Conservation (phyloP, 2,329 filamentous ascomycete species). For the Nigrospora oryzae region DNA sequence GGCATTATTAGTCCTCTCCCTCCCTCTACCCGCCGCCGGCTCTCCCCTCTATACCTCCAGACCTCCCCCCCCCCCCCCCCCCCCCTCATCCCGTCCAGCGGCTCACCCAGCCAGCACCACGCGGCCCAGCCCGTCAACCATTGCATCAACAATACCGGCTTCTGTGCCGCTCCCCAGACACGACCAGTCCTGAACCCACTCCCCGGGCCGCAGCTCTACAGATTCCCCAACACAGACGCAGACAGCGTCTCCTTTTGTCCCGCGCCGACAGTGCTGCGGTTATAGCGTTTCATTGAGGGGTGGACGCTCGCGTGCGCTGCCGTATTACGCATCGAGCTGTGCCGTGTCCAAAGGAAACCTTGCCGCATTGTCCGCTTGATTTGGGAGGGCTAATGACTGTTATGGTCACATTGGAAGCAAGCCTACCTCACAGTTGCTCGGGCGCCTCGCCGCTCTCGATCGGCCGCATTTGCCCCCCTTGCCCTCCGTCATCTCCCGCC, state of each 20-base stretch:
- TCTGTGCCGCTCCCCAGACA: no score
- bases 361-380: conserved; percentile 13
- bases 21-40: no score
- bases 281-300: conserved; percentile 11
- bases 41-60: no score
- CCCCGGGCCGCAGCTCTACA: conserved; percentile 10
- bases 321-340: conserved; percentile 12
- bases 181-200: conserved; percentile 1
- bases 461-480: conserved; percentile 13
- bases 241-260: conserved; percentile 9
- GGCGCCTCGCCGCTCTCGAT: conserved; percentile 14
- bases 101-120: no score
- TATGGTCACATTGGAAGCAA: conserved; percentile 12
- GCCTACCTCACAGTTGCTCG: conserved; percentile 13
- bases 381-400: conserved; percentile 13
- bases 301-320: conserved; percentile 13
- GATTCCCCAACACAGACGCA: conserved; percentile 12
- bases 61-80: no score
- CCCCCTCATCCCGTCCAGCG: no score
- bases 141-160: no score
- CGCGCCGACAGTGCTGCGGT: conserved; percentile 10
- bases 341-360: conserved; percentile 12
- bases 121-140: no score
- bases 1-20: no score
- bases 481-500: conserved; percentile 14